These are phyloP conservation scores for Colletotrichum sp. DNA, from an alignment of 2,329 filamentous ascomycete species.

Conservation along the genomic window DNA sequence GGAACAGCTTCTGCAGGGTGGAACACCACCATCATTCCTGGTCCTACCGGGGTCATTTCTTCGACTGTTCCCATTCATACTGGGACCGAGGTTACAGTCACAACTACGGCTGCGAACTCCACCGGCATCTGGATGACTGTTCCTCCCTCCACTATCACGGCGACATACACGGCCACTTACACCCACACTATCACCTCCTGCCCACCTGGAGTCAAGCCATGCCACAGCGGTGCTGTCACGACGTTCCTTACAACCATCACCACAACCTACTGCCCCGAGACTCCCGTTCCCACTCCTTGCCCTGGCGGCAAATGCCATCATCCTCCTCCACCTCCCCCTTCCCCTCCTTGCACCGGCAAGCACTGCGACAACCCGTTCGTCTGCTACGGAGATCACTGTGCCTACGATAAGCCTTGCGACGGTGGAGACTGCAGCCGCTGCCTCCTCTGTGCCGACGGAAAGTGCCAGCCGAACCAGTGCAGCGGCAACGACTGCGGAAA, in stretches of 20 bases:
- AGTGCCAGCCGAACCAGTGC: conserved; percentile 19
- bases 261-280: conserved; percentile 5
- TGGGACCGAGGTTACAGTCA: neutral
- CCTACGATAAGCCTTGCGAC: conserved; percentile 26
- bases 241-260: conserved; percentile 2
- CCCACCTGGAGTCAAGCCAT: neutral
- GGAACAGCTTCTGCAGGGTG: neutral
- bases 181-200: neutral
- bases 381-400: conserved; percentile 22
- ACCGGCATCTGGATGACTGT: neutral
- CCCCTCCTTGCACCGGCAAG: conserved; percentile 16
- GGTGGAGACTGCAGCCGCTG: conserved; percentile 25
- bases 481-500: conserved; percentile 15
- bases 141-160: neutral
- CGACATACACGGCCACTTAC: neutral
- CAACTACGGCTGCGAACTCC: neutral
- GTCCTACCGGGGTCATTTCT: neutral
- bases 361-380: neutral
- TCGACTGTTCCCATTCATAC: neutral
- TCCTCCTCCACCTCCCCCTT: neutral
- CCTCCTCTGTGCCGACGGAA: conserved; percentile 26
- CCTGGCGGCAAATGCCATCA: neutral
- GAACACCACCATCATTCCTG: neutral
- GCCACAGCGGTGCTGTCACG: neutral
- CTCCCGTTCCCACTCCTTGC: neutral